Conservation (phyloP, 176 grass and related monocot genomes). For the Carex littledalei region DNA sequence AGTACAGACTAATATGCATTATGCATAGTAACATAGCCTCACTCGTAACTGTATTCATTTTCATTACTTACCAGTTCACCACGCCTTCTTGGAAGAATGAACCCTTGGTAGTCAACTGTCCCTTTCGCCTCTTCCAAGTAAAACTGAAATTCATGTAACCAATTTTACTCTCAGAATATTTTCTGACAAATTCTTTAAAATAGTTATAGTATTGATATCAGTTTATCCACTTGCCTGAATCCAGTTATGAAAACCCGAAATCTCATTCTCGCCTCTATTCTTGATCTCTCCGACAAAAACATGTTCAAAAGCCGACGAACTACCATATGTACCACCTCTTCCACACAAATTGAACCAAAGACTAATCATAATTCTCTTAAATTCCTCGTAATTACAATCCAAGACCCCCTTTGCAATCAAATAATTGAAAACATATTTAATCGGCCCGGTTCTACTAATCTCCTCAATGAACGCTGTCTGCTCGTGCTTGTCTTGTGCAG, state of each 20-base stretch:
- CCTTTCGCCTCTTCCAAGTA: constrained; percentile 96
- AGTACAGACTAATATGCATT: too few relatives aligned
- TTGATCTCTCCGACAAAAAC: constrained; percentile 98
- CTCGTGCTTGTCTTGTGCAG: constrained; percentile 82
- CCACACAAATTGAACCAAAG: constrained; percentile 93
- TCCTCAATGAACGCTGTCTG: constrained; percentile 90
- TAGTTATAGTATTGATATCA: constrained; percentile 1
- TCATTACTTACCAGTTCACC: constrained; percentile 50
- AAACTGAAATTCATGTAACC: constrained; percentile 55
- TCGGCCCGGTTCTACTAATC: constrained; percentile 70
- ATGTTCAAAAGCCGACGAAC: constrained; percentile 96
- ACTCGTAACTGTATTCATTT: neutral
- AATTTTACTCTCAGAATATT: constrained; percentile 9
- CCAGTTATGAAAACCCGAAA: constrained; percentile 98
- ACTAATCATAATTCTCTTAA: constrained; percentile 64
- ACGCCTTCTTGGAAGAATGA: constrained; percentile 73
- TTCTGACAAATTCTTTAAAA: neutral
- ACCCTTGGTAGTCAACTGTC: constrained; percentile 86
- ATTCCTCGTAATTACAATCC: constrained; percentile 51
- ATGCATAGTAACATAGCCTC: too few relatives aligned
- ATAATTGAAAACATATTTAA: constrained; percentile 82
- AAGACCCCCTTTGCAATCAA: constrained; percentile 52
- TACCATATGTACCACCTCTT: constrained; percentile 51
- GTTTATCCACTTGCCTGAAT: constrained; percentile 62
- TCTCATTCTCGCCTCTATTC: constrained; percentile 53